A percentile compares a stretch with the other conserved stretches of the same genome.
Conservation (phyloP, 768 basidiomycete genomes). For the Amanita pseudoporphyria region DNA sequence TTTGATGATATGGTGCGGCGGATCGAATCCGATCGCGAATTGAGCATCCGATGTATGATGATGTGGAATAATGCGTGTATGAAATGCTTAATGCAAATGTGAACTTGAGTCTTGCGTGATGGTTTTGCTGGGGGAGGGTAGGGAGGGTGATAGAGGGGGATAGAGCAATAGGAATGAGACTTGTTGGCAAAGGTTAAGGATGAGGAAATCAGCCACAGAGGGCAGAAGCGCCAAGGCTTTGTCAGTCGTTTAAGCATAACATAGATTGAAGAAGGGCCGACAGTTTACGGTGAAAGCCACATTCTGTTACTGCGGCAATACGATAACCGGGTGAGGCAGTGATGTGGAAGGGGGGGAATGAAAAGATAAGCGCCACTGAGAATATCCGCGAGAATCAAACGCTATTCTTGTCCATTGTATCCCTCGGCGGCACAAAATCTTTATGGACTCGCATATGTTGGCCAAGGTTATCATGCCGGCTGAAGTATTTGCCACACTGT, state of each 20-base stretch:
- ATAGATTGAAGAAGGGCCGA: neutral
- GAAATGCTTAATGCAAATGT: neutral
- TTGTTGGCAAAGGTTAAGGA: neutral
- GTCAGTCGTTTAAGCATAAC: constrained; percentile 2
- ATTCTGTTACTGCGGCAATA: neutral
- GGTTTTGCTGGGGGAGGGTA: neutral
- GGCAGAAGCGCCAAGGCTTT: neutral
- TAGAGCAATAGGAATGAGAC: neutral
- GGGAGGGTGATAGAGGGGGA: neutral
- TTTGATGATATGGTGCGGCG: constrained; percentile 1
- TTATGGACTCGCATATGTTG: constrained; percentile 85
- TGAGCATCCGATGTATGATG: constrained; percentile 1
- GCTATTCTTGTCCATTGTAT: neutral
- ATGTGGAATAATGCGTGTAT: neutral
- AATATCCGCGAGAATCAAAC: constrained; percentile 1
- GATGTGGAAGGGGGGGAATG: neutral
- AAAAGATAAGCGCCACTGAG: neutral
- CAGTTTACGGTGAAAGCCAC: neutral
- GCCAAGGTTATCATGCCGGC: constrained; percentile 79
- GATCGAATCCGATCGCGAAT: neutral
- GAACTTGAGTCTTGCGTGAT: neutral
- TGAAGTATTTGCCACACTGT: constrained; percentile 77
- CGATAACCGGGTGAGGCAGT: neutral
- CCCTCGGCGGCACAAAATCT: constrained; percentile 27
- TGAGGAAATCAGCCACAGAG: neutral